A percentile compares a stretch with the other conserved stretches of the same genome.
These are phyloP conservation scores for Xylaria palmicola DNA, from an alignment of 495 filamentous ascomycete genomes.

Conservation along the genomic window DNA sequence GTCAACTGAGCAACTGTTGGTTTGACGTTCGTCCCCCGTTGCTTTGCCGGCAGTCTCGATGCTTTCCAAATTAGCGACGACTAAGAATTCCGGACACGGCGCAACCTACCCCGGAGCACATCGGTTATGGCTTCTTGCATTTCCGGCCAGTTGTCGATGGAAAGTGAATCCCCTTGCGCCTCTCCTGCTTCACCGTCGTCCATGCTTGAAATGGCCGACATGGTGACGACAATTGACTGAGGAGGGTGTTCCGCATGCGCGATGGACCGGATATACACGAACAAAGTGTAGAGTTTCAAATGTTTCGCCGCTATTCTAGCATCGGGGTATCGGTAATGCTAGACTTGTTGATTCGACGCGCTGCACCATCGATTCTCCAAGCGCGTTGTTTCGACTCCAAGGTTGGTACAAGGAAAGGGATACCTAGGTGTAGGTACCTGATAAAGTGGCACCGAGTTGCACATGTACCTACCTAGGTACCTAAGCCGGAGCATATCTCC, in stretches of 20 bases:
- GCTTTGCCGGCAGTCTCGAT: constrained; percentile 49
- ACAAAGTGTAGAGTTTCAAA: background rate
- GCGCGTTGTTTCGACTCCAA: too few relatives aligned
- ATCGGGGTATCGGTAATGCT: background rate
- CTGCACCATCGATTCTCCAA: background rate
- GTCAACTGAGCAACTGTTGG: constrained; percentile 48
- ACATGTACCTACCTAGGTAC: too few relatives aligned
- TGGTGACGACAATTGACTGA: background rate
- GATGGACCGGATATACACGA: background rate
- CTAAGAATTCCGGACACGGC: background rate
- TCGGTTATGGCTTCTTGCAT: constrained; percentile 21
- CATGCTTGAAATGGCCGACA: background rate
- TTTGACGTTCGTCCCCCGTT: constrained; percentile 44
- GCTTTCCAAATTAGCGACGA: constrained; percentile 33
- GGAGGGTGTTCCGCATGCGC: background rate
- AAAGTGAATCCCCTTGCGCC: background rate
- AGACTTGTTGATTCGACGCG: background rate
- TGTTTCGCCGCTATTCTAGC: background rate
- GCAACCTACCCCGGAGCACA: constrained; percentile 23
- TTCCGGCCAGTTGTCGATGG: constrained; percentile 4
- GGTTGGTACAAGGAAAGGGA: too few relatives aligned
- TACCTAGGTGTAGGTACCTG: too few relatives aligned
- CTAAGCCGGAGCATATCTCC: too few relatives aligned
- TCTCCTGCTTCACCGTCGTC: background rate
- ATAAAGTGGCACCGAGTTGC: too few relatives aligned